Evolutionary conservation across 2,329 filamentous ascomycete species (phyloP).

Genomic region (Pseudogymnoascus destructans): DNA sequence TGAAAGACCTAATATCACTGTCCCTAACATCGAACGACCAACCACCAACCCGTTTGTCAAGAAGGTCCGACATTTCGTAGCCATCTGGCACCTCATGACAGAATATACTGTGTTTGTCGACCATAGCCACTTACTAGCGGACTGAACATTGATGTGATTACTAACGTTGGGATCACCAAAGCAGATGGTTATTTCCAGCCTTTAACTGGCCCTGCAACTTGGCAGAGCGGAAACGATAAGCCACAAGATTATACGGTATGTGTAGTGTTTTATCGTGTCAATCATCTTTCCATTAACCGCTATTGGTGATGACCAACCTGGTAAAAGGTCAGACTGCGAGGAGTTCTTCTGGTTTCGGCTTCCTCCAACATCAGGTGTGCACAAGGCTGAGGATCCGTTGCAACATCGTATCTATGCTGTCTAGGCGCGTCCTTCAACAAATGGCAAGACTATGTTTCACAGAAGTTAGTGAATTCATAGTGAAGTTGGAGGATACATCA

Average conservation of each 20-base stretch:
- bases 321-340: slow-evolving; percentile 52
- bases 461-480: slow-evolving; percentile 20
- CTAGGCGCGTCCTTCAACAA: slow-evolving; percentile 19
- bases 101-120: not conserved
- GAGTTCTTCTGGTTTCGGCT: slow-evolving; percentile 35
- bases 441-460: slow-evolving; percentile 23
- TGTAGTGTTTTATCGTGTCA: slow-evolving; percentile 9
- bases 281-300: not conserved
- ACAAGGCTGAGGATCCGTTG: slow-evolving; percentile 19
- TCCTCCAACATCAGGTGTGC: slow-evolving; percentile 12
- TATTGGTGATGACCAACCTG: slow-evolving; percentile 41
- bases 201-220: not conserved
- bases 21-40: not conserved
- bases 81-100: not conserved
- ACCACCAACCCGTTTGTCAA: not conserved
- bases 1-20: not conserved
- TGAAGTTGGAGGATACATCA: slow-evolving; percentile 23
- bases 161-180: not conserved
- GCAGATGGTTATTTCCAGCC: not conserved
- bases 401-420: slow-evolving; percentile 11
- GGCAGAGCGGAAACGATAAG: not conserved
- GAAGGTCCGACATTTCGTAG: not conserved
- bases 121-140: not conserved
- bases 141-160: not conserved
- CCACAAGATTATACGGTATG: slow-evolving; percentile 9